A percentile compares a stretch with the other conserved stretches of the same genome.
Conservation (phyloP, 768 basidiomycete genomes). For the Tricholomella constricta region DNA sequence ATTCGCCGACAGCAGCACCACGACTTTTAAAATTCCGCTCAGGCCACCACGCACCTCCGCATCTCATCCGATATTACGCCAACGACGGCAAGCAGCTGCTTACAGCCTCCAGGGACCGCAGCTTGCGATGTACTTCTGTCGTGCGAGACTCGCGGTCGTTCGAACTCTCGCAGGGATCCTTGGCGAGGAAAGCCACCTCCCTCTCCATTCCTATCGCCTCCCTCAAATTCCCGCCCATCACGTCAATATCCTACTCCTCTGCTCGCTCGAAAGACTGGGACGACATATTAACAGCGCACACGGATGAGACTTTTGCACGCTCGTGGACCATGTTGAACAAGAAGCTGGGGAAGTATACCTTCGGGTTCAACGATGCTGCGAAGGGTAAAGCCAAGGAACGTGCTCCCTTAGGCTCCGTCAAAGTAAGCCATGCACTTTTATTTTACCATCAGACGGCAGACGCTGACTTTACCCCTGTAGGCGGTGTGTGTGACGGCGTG, state of each 20-base stretch:
- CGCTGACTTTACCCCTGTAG: constrained; percentile 34
- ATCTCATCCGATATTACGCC: constrained; percentile 92
- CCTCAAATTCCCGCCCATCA: constrained; percentile 83
- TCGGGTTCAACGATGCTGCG: constrained; percentile 56
- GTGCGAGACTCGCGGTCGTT: constrained; percentile 94
- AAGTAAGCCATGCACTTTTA: constrained; percentile 45
- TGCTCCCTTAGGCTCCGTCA: constrained; percentile 59
- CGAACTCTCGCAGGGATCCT: constrained; percentile 92
- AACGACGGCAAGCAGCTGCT: constrained; percentile 95
- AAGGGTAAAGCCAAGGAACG: constrained; percentile 52
- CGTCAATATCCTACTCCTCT: constrained; percentile 75
- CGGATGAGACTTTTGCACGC: constrained; percentile 78
- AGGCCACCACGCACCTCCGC: constrained; percentile 89
- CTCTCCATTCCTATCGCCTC: constrained; percentile 78
- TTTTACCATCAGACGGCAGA: neutral
- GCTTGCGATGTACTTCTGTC: constrained; percentile 86
- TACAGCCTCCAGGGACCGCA: constrained; percentile 87
- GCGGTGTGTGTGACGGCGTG: constrained; percentile 90
- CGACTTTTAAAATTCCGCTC: constrained; percentile 89
- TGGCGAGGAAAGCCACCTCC: constrained; percentile 76
- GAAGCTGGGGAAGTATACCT: constrained; percentile 72
- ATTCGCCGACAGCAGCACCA: constrained; percentile 85
- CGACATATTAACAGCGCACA: constrained; percentile 89
- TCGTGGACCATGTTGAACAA: constrained; percentile 90
- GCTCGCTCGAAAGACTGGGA: constrained; percentile 95